phyloP scores from a whole-genome alignment of 1,284 basidiomycete species.

The Fomes fomentarius region DNA sequence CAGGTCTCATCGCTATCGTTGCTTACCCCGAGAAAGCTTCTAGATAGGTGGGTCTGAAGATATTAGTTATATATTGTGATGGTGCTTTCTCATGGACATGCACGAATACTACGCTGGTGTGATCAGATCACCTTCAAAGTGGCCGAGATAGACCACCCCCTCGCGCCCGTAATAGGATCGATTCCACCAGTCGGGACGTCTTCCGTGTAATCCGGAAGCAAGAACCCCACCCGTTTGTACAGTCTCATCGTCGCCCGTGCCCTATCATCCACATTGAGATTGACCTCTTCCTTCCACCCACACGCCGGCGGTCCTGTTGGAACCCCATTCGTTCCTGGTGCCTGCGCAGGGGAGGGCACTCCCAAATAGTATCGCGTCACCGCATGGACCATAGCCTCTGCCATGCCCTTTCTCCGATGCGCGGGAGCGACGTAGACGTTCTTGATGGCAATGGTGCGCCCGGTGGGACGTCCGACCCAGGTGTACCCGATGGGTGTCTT shows the following conservation, averaged over 20 bases:
- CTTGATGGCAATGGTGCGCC: conserved; percentile 30
- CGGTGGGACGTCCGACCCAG: conserved; percentile 23
- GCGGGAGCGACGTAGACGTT: conserved; percentile 30
- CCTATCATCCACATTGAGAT: conserved; percentile 14
- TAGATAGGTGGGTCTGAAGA: too few species aligned
- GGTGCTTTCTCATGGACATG: too few species aligned
- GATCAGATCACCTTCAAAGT: too few species aligned
- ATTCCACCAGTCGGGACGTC: conserved; percentile 1
- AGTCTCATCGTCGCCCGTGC: conserved; percentile 9
- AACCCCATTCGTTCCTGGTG: conserved; percentile 20
- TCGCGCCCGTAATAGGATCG: conserved; percentile 14
- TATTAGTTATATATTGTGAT: too few species aligned
- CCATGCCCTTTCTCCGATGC: conserved; percentile 30
- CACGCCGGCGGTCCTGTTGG: conserved; percentile 8
- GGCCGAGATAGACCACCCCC: conserved; percentile 5
- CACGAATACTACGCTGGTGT: too few species aligned
- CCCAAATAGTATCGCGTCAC: conserved; percentile 29
- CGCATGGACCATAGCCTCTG: conserved; percentile 27
- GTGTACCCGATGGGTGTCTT: conserved; percentile 23
- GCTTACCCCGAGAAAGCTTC: too few species aligned
- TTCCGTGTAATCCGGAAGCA: conserved; percentile 12
- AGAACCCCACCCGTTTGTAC: conserved; percentile 17
- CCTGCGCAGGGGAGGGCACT: conserved; percentile 15
- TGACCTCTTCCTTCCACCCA: conserved; percentile 20
- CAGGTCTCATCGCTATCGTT: too few species aligned